Base-by-base conservation (phyloP, 257 asterid genomes). In the Primulina tabacum region DNA sequence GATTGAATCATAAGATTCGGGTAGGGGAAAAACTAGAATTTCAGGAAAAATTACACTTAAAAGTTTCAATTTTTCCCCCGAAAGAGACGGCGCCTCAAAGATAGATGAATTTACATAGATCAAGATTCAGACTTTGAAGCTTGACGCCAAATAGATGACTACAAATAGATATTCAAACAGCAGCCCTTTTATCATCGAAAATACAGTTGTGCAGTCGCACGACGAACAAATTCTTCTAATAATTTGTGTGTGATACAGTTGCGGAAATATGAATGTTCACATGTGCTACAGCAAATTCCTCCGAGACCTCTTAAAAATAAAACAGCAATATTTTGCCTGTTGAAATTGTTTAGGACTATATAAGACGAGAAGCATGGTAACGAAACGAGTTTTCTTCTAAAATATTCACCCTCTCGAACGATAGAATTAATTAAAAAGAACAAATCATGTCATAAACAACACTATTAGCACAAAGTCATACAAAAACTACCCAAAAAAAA, bases 361-460 rank as follows among this genome's bases (percentile, higher is more conserved):
- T 37, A 58, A 8, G 43, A 60, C 10, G 62, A 18, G 62, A 43
- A 33, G 28, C 53, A 68, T 9, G 7, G 30, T 8, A 64, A 64
- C 9, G 0, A 20, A 17, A 58, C 38, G 12, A 58, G 34, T 60
- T 64, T 43, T 62, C 68, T 53, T 62, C 73, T 73, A 37, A 32
- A 64, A 11, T 21, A 24, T n/a, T 21, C 69, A 64, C 24, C 40
- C 35, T 63, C 8, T 43, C n/a, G n/a, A 43, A 6, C 52, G 52
- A 10, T 43, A 1, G n/a, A 43, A 43, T 43, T 16, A 47, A 14
- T 14, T 5, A 47, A 1, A 14, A 16, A 47, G 50, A 64, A 38
- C 35, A 20, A 65, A 65, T 38, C 55, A 64, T 32, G 37, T 55
- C 29, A 40, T 20, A 57, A 7, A 32, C 4, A 65, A 24, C 32